Evolutionary conservation across 169 alveolate genomes (phyloP), one percentile per base, ranked within the genome.

Genomic region (Plasmodium gallinaceum): DNA sequence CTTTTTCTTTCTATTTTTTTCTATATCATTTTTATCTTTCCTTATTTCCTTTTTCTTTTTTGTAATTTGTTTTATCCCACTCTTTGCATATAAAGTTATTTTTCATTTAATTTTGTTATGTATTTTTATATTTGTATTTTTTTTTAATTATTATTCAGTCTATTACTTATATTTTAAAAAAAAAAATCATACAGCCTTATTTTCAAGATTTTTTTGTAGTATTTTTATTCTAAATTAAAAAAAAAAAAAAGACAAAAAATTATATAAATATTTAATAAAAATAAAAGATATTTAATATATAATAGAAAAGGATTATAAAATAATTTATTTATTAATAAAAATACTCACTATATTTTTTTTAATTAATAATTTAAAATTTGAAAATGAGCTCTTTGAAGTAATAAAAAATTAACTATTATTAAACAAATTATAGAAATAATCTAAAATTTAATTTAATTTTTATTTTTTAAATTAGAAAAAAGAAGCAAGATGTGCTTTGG

Each of bases 401-500:
- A 76, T 22, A 75, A 45, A 18, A 76, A 37, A 60, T 22, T 7
- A n/a, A 60, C 6, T 60, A 37, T 14, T 46, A 4, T 8, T 0
- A 8, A 14, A 9, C 0, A 68, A 68, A 68, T 9, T 9, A 45
- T 45, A 68, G 32, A 22, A 45, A 66, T 66, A 43, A 24, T 62
- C 16, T 57, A 39, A 39, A 24, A 32, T 8, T 32, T 42, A 7
- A 32, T 20, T 54, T 26, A 7, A 32, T 62, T 22, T 37, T 20
- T 48, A 20, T 66, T 18, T 66, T 51, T 45, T 58, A 20, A 20
- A 64, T 6, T 48, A 76, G 89, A 58, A 76, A 76, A 76, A 76
- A 76, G 78, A 76, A 76, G 78, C 89, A 76, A 76, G 76, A 76
- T 57, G 62, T 76, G 12, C 64, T 76, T n/a, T 76, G 89, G 89